Conservation (phyloP, 345 rosid genomes). For the Hibiscus trionum region DNA sequence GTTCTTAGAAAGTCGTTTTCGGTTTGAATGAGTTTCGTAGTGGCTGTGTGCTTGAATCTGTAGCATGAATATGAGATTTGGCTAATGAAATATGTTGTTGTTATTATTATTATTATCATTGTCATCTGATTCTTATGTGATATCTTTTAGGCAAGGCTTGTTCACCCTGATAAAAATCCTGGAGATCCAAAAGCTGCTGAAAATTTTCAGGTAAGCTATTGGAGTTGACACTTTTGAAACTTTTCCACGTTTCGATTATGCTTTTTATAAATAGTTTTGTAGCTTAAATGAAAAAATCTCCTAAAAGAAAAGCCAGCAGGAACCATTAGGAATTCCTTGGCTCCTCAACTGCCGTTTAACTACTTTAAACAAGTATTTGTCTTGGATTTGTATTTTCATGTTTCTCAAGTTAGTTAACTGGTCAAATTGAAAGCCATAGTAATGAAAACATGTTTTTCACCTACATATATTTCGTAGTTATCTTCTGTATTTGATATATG, state of each 20-base stretch:
- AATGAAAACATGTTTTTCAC: no score
- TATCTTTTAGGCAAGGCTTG: constrained; percentile 59
- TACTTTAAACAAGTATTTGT: not conserved
- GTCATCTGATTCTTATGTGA: not conserved
- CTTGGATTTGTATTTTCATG: not conserved
- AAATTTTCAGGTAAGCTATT: constrained; percentile 68
- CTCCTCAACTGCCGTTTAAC: not conserved
- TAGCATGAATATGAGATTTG: not conserved
- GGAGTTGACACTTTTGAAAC: not conserved
- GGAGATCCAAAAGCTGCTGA: constrained; percentile 82
- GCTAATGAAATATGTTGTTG: not conserved
- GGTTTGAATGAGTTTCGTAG: not conserved
- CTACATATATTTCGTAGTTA: no score
- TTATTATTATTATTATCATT: not conserved
- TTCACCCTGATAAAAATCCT: constrained; percentile 97
- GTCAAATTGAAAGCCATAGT: not conserved
- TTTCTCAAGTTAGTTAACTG: not conserved
- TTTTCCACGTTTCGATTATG: not conserved
- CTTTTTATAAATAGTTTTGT: not conserved
- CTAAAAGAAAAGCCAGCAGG: not conserved
- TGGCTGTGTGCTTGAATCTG: constrained; percentile 21
- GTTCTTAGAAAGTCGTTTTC: not conserved
- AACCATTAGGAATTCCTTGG: not conserved
- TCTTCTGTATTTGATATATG: not conserved
- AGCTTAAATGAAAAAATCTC: not conserved